Evolutionary conservation across 768 basidiomycete species (phyloP).

Genomic region (Lactifluus pinguis): DNA sequence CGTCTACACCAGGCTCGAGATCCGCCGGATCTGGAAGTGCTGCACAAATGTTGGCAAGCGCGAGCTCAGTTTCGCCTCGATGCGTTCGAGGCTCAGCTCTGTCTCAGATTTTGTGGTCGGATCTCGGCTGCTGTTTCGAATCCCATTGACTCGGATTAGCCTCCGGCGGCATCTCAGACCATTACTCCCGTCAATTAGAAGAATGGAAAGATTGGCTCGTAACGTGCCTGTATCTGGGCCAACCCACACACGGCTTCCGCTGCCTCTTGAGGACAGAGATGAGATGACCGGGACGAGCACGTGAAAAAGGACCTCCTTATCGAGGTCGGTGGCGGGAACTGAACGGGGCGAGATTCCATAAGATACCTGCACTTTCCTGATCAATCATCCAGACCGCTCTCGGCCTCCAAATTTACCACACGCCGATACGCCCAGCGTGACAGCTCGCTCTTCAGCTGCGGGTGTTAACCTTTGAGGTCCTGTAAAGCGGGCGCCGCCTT

Average conservation of each 20-base stretch:
- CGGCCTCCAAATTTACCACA: conserved; percentile 40
- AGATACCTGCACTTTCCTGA: conserved; percentile 44
- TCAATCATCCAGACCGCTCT: not conserved
- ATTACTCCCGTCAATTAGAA: not conserved
- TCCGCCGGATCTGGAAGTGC: conserved; percentile 75
- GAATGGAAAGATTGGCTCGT: not conserved
- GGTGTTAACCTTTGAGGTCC: conserved; percentile 31
- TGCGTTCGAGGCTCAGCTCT: conserved; percentile 51
- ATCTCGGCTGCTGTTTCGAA: conserved; percentile 26
- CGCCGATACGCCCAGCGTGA: conserved; percentile 55
- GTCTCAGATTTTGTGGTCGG: conserved; percentile 65
- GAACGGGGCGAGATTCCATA: conserved; percentile 69
- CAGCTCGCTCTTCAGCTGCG: conserved; percentile 41
- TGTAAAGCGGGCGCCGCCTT: conserved; percentile 26
- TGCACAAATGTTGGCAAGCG: conserved; percentile 83
- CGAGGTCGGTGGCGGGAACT: conserved; percentile 74
- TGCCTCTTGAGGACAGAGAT: conserved; percentile 47
- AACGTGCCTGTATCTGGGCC: conserved; percentile 42
- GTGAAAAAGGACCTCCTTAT: conserved; percentile 64
- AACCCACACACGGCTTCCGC: conserved; percentile 44
- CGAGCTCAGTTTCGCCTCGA: conserved; percentile 67
- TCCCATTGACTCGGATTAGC: conserved; percentile 21
- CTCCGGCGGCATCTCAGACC: too few relatives aligned
- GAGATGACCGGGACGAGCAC: conserved; percentile 58
- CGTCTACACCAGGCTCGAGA: conserved; percentile 30